phyloP scores from a whole-genome alignment of 306 rosid genomes.

The Rosa persica region DNA sequence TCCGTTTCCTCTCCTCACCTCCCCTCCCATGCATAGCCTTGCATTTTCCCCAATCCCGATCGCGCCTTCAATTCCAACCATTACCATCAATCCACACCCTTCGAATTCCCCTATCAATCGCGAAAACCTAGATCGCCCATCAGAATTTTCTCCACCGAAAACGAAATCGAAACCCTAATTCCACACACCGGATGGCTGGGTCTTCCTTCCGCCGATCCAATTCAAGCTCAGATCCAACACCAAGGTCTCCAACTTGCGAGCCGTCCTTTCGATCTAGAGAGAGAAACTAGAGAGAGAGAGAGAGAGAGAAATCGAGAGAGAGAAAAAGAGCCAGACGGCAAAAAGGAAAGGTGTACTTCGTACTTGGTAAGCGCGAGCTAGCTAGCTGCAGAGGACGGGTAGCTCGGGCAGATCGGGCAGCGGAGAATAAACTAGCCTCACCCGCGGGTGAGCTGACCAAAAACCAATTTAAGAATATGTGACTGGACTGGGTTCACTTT shows the following conservation, averaged over 20 bases:
- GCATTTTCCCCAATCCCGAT: slow-evolving; percentile 69
- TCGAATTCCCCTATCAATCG: neutral
- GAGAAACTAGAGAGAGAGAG: slow-evolving; percentile 38
- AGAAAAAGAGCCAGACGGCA: slow-evolving; percentile 17
- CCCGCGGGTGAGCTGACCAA: slow-evolving; percentile 24
- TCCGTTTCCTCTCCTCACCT: slow-evolving; percentile 55
- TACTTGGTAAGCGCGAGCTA: slow-evolving; percentile 28
- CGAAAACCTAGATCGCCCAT: slow-evolving; percentile 40
- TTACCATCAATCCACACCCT: slow-evolving; percentile 42
- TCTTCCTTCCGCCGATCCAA: slow-evolving; percentile 18
- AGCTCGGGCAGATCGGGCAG: slow-evolving; percentile 51
- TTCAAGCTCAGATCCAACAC: slow-evolving; percentile 31
- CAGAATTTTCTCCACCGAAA: neutral
- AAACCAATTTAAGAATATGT: neutral
- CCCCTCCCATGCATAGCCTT: slow-evolving; percentile 69
- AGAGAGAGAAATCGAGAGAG: neutral
- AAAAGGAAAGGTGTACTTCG: slow-evolving; percentile 41
- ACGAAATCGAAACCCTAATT: slow-evolving; percentile 14
- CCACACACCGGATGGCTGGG: slow-evolving; percentile 6
- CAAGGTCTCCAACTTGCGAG: slow-evolving; percentile 25
- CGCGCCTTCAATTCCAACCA: slow-evolving; percentile 40
- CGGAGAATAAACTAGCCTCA: slow-evolving; percentile 39
- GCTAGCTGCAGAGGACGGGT: slow-evolving; percentile 26
- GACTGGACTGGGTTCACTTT: slow-evolving; percentile 7
- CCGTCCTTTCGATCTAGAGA: slow-evolving; percentile 39